Evolutionary conservation across 345 rosid species (phyloP).

Genomic region (Citrus sinensis): DNA sequence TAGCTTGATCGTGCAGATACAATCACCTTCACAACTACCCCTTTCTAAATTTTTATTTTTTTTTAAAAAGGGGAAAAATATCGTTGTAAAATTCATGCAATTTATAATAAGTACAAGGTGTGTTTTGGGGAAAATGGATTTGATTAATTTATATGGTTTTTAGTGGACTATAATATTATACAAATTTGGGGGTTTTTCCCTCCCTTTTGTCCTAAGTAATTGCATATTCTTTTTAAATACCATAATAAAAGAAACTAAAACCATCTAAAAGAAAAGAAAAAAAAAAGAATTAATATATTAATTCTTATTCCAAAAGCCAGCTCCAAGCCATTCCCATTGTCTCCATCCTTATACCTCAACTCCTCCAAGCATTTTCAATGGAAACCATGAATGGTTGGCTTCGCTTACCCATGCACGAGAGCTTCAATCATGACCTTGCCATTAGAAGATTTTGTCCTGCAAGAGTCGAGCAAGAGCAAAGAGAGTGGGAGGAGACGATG

Average conservation of each 20-base stretch:
- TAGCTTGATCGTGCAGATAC: not conserved
- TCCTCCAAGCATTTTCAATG: constrained; percentile 28
- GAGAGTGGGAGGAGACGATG: constrained; percentile 31
- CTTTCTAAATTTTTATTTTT: not conserved
- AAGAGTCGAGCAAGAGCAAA: constrained; percentile 45
- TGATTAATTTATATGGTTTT: no score
- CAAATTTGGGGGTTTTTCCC: no score
- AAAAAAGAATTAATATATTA: not conserved
- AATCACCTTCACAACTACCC: not conserved
- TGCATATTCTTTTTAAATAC: not conserved
- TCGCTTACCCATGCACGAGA: constrained; percentile 32
- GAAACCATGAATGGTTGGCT: constrained; percentile 36
- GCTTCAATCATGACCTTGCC: constrained; percentile 51
- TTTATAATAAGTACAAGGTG: not conserved
- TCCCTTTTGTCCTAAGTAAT: no score
- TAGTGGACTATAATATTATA: no score
- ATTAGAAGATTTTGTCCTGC: constrained; percentile 63
- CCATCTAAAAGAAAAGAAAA: not conserved
- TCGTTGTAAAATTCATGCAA: not conserved
- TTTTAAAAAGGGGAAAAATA: not conserved
- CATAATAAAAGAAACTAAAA: not conserved
- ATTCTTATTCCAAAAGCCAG: not conserved
- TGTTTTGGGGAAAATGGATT: not conserved
- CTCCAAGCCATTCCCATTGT: not conserved
- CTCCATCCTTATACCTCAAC: not conserved